Conservation (phyloP, 2,329 filamentous ascomycete species). For the Fusarium sp. region DNA sequence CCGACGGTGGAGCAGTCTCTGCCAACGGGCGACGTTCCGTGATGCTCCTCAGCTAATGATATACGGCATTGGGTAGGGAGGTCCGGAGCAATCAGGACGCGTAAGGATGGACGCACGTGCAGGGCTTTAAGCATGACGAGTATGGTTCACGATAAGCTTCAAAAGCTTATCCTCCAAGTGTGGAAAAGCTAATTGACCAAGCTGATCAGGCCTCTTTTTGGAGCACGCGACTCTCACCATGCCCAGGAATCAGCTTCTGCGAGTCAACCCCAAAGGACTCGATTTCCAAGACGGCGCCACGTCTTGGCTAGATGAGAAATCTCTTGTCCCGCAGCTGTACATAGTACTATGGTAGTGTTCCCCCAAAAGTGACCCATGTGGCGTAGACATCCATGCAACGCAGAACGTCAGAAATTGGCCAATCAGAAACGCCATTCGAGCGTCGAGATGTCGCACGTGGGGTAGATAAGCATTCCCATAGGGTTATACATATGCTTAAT, state of each 20-base stretch:
- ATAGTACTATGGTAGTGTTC: too few species aligned
- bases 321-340: constrained; percentile 22
- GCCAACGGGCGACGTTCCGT: neutral
- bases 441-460: constrained; percentile 29
- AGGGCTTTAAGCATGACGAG: too few species aligned
- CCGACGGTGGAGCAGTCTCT: constrained; percentile 24
- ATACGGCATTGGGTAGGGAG: neutral
- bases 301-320: constrained; percentile 19
- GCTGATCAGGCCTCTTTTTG: too few species aligned
- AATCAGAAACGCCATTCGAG: neutral
- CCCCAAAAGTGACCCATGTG: constrained; percentile 6
- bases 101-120: too few species aligned
- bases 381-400: constrained; percentile 11
- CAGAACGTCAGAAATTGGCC: neutral
- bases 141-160: too few species aligned
- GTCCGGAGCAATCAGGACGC: too few species aligned
- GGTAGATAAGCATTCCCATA: constrained; percentile 21
- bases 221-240: constrained; percentile 21
- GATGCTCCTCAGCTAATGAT: neutral
- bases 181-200: too few species aligned
- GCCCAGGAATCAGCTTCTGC: constrained; percentile 26
- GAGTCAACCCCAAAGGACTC: constrained; percentile 3
- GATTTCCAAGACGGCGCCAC: constrained; percentile 22
- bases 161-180: too few species aligned
- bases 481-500: constrained; percentile 37